Conservation (phyloP, 225 moss, liverwort and hornwort species). For the Anthoceros angustus region DNA sequence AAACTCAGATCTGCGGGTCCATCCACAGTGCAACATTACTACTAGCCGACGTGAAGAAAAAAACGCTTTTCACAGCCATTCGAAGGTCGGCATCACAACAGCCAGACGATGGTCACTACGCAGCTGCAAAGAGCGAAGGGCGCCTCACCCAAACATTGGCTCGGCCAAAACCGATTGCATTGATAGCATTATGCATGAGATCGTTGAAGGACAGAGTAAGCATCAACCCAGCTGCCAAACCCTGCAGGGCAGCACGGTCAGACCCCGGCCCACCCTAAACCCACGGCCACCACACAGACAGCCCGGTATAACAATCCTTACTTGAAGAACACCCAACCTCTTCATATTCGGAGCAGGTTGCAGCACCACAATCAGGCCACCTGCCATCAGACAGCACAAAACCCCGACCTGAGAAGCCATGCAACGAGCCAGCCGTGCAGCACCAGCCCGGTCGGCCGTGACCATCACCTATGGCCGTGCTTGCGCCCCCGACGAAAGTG, state of each 20-base stretch:
- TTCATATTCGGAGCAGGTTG: constrained; percentile 77
- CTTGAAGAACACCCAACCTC: constrained; percentile 68
- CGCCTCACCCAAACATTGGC: constrained; percentile 55
- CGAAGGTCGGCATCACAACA: not conserved
- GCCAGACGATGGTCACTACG: not conserved
- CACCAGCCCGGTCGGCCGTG: no score
- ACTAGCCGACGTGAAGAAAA: no score
- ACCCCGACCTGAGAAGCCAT: no score
- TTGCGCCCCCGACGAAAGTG: constrained; percentile 46
- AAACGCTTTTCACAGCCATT: not conserved
- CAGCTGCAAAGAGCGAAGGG: not conserved
- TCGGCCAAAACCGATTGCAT: constrained; percentile 74
- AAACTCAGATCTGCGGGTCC: not conserved
- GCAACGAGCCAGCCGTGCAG: no score
- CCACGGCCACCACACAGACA: no score
- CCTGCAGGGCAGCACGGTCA: no score
- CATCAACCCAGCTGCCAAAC: constrained; percentile 91
- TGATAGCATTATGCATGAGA: constrained; percentile 97
- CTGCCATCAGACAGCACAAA: no score
- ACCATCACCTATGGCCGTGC: constrained; percentile 51
- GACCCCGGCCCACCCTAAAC: no score
- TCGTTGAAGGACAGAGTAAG: constrained; percentile 87
- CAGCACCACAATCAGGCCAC: constrained; percentile 70
- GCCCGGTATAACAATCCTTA: not conserved
- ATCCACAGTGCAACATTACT: not conserved